These are phyloP conservation scores for Hansenula anomala DNA, from an alignment of 1,139 yeast species.

Conservation along the genomic window DNA sequence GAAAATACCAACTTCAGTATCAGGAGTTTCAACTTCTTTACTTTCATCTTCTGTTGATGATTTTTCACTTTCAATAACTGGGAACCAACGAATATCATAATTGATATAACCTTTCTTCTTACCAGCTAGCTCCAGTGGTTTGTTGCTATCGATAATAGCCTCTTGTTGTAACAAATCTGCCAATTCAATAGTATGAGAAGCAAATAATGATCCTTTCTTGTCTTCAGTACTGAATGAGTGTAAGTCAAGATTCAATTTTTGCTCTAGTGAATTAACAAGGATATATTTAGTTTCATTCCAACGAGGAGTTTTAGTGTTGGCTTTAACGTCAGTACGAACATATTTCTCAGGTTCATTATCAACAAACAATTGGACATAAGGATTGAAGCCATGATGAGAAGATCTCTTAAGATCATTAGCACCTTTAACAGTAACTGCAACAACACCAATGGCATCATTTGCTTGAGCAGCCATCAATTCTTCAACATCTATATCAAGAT, in stretches of 20 bases:
- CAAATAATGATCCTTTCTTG: constrained; percentile 52
- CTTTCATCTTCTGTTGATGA: constrained; percentile 19
- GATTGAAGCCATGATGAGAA: constrained; percentile 43
- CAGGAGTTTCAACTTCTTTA: constrained; percentile 30
- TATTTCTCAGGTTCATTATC: constrained; percentile 40
- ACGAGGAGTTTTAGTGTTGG: constrained; percentile 48
- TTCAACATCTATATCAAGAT: constrained; percentile 68
- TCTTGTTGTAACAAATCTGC: constrained; percentile 51
- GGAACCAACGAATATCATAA: constrained; percentile 62
- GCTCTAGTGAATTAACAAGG: constrained; percentile 53
- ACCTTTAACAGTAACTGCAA: constrained; percentile 56
- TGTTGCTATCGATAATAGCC: constrained; percentile 16
- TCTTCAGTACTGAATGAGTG: constrained; percentile 47
- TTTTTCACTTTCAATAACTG: constrained; percentile 41
- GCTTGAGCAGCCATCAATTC: constrained; percentile 59
- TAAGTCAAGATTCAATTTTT: constrained; percentile 50
- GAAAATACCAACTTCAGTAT: constrained; percentile 65
- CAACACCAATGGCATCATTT: constrained; percentile 63
- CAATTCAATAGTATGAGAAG: constrained; percentile 52
- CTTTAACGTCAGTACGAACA: constrained; percentile 53
- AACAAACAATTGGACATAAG: constrained; percentile 49
- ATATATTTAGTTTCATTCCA: constrained; percentile 64
- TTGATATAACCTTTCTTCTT: constrained; percentile 55
- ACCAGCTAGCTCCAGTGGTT: constrained; percentile 37
- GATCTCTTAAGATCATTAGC: constrained; percentile 44